Conservation (phyloP, 73 alveolate species). For the Symbiodinium natans region DNA sequence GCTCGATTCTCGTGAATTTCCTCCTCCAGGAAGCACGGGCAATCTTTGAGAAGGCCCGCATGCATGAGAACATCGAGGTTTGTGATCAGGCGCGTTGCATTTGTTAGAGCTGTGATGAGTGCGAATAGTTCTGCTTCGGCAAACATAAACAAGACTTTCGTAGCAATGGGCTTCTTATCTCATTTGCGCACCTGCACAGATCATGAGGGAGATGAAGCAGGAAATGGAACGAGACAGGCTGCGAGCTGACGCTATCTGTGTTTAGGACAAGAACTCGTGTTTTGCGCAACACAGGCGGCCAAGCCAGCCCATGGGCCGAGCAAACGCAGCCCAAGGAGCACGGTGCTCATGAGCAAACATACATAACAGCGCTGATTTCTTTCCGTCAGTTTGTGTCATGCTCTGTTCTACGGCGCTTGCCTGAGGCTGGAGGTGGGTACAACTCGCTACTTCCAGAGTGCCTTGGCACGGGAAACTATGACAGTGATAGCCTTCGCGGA, state of each 20-base stretch:
- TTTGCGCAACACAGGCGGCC: constrained; percentile 45
- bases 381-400: background rate
- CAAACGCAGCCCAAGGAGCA: constrained; percentile 50
- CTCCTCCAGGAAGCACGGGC: constrained; percentile 62
- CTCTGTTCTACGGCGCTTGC: too few species aligned
- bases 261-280: too few species aligned
- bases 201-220: constrained; percentile 82
- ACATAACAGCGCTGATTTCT: background rate
- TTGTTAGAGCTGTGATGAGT: background rate
- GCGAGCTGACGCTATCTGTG: too few species aligned
- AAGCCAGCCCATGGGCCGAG: constrained; percentile 54
- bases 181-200: background rate
- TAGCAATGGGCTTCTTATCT: background rate
- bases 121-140: background rate
- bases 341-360: background rate
- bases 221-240: constrained; percentile 58
- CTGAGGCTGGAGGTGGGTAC: constrained; percentile 67
- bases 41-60: constrained; percentile 77
- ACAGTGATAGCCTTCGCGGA: too few species aligned
- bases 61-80: constrained; percentile 53
- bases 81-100: constrained; percentile 48
- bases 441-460: constrained; percentile 80
- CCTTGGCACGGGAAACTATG: background rate
- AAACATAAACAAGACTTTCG: too few species aligned
- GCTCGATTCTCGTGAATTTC: background rate